Conservation (phyloP, 345 rosid species). For the Zanthoxylum bungeanum region DNA sequence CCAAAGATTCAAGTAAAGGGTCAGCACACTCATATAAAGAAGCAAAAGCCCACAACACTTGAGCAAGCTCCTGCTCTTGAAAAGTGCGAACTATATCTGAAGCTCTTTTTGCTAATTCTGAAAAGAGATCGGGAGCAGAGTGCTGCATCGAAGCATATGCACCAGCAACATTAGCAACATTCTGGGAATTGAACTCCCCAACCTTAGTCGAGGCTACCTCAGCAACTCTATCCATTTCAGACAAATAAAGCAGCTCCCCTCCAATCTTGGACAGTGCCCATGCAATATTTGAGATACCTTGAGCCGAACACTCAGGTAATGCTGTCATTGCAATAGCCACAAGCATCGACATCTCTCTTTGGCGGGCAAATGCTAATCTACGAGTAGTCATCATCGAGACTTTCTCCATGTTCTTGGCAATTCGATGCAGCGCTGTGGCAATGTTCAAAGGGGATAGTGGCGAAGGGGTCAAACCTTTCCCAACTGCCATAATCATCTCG, state of each 20-base stretch:
- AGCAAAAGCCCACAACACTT: conserved; percentile 90
- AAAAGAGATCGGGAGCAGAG: conserved; percentile 71
- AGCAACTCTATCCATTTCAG: conserved; percentile 96
- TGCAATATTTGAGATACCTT: conserved; percentile 85
- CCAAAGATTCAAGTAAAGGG: conserved; percentile 63
- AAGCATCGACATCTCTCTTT: conserved; percentile 92
- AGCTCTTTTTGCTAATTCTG: conserved; percentile 66
- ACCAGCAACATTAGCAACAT: conserved; percentile 89
- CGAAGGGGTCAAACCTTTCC: conserved; percentile 86
- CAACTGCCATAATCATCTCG: conserved; percentile 73
- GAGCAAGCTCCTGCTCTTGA: conserved; percentile 85
- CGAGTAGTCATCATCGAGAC: conserved; percentile 67
- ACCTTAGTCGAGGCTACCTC: conserved; percentile 78
- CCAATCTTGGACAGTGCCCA: conserved; percentile 95
- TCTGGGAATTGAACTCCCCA: conserved; percentile 76
- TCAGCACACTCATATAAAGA: conserved; percentile 73
- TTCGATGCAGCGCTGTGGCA: conserved; percentile 83
- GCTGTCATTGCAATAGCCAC: conserved; percentile 80
- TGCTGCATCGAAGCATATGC: conserved; percentile 90
- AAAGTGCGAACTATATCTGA: conserved; percentile 44
- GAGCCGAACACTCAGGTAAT: conserved; percentile 86
- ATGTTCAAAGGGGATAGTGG: conserved; percentile 82
- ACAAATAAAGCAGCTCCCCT: conserved; percentile 77
- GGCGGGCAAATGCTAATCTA: conserved; percentile 72
- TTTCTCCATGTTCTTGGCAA: conserved; percentile 96